Evolutionary conservation across 2,329 filamentous ascomycete species (phyloP).

Genomic region (Cordyceps militaris): DNA sequence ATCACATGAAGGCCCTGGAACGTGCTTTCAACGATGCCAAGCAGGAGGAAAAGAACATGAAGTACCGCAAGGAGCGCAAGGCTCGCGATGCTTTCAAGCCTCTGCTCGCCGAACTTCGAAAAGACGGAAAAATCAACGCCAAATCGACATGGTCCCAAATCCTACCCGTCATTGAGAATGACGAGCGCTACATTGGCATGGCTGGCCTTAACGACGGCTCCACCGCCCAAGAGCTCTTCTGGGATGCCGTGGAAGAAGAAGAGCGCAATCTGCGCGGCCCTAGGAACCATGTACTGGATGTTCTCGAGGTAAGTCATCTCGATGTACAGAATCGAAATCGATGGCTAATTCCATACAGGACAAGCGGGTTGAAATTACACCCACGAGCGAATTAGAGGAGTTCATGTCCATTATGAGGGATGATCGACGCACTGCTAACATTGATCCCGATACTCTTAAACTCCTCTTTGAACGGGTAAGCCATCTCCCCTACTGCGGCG

Average conservation of each 20-base stretch:
- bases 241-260: constrained; percentile 91
- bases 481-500: constrained; percentile 13
- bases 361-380: constrained; percentile 82
- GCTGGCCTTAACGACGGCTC: constrained; percentile 80
- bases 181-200: constrained; percentile 77
- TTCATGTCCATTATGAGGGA: constrained; percentile 75
- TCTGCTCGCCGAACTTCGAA: constrained; percentile 67
- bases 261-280: constrained; percentile 77
- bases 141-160: constrained; percentile 86
- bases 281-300: constrained; percentile 78
- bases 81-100: constrained; percentile 73
- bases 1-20: constrained; percentile 88
- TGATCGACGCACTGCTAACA: constrained; percentile 81
- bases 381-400: constrained; percentile 81
- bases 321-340: constrained; percentile 13
- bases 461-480: constrained; percentile 77
- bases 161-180: constrained; percentile 65
- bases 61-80: constrained; percentile 75
- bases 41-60: constrained; percentile 78
- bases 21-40: constrained; percentile 84
- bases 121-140: constrained; percentile 76
- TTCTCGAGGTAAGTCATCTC: constrained; percentile 65
- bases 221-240: constrained; percentile 84
- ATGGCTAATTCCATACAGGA: constrained; percentile 52
- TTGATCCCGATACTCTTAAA: constrained; percentile 70